These are phyloP conservation scores for Picochlorum costavermella DNA, from an alignment of 139 green algal species.

Conservation along the genomic window DNA sequence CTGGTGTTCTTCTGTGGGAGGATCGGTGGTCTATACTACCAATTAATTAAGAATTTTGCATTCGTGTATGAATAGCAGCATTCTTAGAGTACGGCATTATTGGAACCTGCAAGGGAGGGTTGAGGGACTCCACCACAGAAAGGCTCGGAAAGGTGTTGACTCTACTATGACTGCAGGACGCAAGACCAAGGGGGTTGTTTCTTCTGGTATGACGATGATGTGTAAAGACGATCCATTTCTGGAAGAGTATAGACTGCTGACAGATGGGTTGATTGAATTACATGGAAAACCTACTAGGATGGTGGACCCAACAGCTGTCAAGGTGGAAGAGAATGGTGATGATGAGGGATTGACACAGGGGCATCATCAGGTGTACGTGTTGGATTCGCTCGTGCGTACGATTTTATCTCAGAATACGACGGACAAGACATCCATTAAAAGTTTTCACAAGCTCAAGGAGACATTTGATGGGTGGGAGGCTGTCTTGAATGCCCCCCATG, in stretches of 20 bases:
- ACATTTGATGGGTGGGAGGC: slow-evolving; percentile 25
- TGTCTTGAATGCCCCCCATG: slow-evolving; percentile 21
- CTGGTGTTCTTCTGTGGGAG: too few species aligned
- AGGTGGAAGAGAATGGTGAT: not conserved
- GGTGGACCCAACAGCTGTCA: not conserved
- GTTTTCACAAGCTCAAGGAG: slow-evolving; percentile 32
- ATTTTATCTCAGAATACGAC: slow-evolving; percentile 55
- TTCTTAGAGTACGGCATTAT: too few species aligned
- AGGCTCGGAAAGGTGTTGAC: too few species aligned
- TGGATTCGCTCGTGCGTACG: slow-evolving; percentile 27
- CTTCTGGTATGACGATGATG: too few species aligned
- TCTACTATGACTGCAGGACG: too few species aligned
- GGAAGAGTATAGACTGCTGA: slow-evolving; percentile 3
- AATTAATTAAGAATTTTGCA: too few species aligned
- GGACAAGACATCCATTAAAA: slow-evolving; percentile 23
- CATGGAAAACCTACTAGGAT: slow-evolving; percentile 12
- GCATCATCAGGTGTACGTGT: not conserved
- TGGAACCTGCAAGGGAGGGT: too few species aligned
- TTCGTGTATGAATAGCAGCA: too few species aligned
- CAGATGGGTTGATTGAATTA: slow-evolving; percentile 8
- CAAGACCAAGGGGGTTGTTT: too few species aligned
- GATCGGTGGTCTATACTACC: too few species aligned
- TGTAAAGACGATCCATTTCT: not conserved
- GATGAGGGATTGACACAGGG: not conserved
- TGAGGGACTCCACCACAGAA: too few species aligned